phyloP scores from a whole-genome alignment of 176 grass and related monocot species.

The Themeda triandra region DNA sequence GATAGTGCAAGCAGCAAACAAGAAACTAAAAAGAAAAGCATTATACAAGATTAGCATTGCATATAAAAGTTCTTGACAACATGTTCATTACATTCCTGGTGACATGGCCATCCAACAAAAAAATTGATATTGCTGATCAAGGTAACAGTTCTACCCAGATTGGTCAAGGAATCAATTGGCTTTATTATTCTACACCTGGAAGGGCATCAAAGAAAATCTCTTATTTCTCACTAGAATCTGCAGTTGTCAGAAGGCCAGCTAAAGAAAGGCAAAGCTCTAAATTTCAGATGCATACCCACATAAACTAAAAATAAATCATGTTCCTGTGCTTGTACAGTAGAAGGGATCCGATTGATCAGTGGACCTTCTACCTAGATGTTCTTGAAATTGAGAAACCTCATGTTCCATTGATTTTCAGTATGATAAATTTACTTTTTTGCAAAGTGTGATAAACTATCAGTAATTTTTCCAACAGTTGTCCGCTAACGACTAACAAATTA shows the following conservation, averaged over 20 bases:
- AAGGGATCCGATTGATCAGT: background rate
- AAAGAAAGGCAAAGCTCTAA: conserved; percentile 32
- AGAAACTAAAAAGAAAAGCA: background rate
- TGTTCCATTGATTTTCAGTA: background rate
- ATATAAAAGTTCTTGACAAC: background rate
- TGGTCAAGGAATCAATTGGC: conserved; percentile 34
- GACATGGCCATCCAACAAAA: conserved; percentile 10
- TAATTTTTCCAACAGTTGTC: background rate
- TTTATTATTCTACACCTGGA: conserved; percentile 36
- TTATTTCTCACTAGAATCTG: conserved; percentile 31
- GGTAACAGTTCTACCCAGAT: conserved; percentile 19
- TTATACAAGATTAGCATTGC: background rate
- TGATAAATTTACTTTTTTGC: background rate
- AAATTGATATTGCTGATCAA: conserved; percentile 19
- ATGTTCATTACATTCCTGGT: conserved; percentile 22
- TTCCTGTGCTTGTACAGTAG: conserved; percentile 4
- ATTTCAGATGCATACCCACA: background rate
- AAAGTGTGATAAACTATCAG: background rate
- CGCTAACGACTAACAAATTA: background rate
- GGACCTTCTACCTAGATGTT: background rate
- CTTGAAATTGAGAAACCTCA: background rate
- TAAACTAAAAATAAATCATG: background rate
- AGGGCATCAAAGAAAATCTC: conserved; percentile 13
- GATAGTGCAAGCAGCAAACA: background rate
- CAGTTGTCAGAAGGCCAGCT: conserved; percentile 18